Evolutionary conservation across 805 yeast genomes (phyloP), one percentile per base, ranked within the genome.

Genomic region (Starmera pachycereana): DNA sequence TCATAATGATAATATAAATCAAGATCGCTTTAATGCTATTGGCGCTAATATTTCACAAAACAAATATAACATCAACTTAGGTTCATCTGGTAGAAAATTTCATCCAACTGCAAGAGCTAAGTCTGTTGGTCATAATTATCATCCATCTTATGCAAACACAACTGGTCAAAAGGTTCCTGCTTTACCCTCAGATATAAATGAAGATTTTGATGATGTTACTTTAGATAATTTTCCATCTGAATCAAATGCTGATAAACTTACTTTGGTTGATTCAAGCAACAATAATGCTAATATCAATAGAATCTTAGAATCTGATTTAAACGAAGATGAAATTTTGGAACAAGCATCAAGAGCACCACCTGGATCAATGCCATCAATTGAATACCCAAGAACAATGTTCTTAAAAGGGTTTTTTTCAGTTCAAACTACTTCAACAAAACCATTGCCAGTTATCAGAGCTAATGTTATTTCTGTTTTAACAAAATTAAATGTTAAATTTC

Each of bases 361-460:
- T 3, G 86, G 85, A 40, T 63, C 82, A 12, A 88, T 89, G 96
- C 95, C 94, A 25, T 87, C 96, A 1, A 87, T 90, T 57, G 96
- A 89, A 54, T 86, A 78, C 56, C 95, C 96, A 44, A 82, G 82
- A 62, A 89, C 95, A 2, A 71, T 89, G 48, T 88, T 87, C 66
- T 70, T 89, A 58, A 86, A 88, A 57, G 97, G 97, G 1, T 89
- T 90, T 55, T 89, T 89, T 62, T 80, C 90, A 44, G 97, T 89
- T 37, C 96, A 89, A 62, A 85, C 95, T 1, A 89, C 97, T 0
- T 87, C 96, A 2, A 85, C 96, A 4, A 87, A 87, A 52, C 92
- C 96, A 14, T 68, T 90, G 41, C 89, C 95, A 11, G 83, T 85
- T 46, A 88, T 89, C 42, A 74, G 97, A 40, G 78, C 83, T 54